A percentile compares a stretch with the other conserved stretches of the same genome.
Conservation (phyloP, 805 yeast species). For the Myxozyma mucilagina region DNA sequence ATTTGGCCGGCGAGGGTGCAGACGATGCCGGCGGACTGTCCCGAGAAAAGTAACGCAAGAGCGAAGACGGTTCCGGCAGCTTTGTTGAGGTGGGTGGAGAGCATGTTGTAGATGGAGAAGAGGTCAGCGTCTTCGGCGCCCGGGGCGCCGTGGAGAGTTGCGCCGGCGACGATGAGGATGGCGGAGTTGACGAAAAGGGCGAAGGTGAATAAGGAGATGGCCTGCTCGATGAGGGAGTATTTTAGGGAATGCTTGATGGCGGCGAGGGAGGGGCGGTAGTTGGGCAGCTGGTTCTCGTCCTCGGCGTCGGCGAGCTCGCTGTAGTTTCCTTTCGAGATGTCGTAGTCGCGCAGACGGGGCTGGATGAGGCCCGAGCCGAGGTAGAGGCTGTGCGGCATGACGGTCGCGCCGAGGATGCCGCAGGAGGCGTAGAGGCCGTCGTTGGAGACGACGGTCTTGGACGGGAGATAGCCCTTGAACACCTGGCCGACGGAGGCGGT, state of each 20-base stretch:
- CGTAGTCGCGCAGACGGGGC: slow-evolving; percentile 77
- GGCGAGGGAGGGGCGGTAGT: slow-evolving; percentile 66
- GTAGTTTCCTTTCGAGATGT: slow-evolving; percentile 64
- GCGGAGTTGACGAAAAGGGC: slow-evolving; percentile 87
- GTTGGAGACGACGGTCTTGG: slow-evolving; percentile 50
- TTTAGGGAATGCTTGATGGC: slow-evolving; percentile 75
- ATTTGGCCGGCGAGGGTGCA: slow-evolving; percentile 91
- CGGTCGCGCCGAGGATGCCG: slow-evolving; percentile 90
- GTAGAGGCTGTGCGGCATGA: slow-evolving; percentile 91
- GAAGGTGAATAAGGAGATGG: slow-evolving; percentile 68
- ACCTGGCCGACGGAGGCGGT: slow-evolving; percentile 57
- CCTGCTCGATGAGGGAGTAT: slow-evolving; percentile 70
- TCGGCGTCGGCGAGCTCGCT: slow-evolving; percentile 39
- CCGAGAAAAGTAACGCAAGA: slow-evolving; percentile 79
- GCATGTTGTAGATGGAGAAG: slow-evolving; percentile 68
- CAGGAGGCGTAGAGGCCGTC: slow-evolving; percentile 76
- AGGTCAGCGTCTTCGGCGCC: slow-evolving; percentile 73
- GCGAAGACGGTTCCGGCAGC: slow-evolving; percentile 83
- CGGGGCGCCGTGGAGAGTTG: slow-evolving; percentile 67
- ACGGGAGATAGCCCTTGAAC: slow-evolving; percentile 66
- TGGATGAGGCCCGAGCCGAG: slow-evolving; percentile 89
- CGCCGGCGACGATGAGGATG: slow-evolving; percentile 80
- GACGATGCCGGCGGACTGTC: slow-evolving; percentile 88
- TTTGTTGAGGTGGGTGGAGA: slow-evolving; percentile 61
- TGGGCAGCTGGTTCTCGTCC: slow-evolving; percentile 21